These are phyloP conservation scores for Cordia subcordata DNA, from an alignment of 257 asterid genomes.

Conservation along the genomic window DNA sequence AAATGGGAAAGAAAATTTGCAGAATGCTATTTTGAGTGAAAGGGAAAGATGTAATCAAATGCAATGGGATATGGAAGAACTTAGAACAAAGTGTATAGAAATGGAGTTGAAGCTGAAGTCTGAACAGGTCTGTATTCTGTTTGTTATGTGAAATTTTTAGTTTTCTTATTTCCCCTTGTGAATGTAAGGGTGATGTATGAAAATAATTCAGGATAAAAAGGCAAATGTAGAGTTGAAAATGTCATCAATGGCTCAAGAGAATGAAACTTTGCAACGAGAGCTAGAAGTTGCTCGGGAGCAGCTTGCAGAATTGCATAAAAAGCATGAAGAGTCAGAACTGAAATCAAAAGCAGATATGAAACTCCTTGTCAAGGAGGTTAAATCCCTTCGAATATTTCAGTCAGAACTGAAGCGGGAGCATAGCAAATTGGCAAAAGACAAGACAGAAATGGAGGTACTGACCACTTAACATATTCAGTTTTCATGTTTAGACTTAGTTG, in stretches of 20 bases:
- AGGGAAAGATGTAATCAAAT: constrained; percentile 50
- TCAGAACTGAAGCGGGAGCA: constrained; percentile 51
- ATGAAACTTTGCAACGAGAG: constrained; percentile 39
- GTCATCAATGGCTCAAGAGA: constrained; percentile 31
- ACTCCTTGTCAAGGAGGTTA: constrained; percentile 57
- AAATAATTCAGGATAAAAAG: constrained; percentile 38
- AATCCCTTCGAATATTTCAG: constrained; percentile 55
- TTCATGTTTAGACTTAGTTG: background rate
- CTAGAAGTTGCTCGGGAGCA: constrained; percentile 46
- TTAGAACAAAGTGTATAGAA: constrained; percentile 46
- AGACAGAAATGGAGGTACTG: constrained; percentile 40
- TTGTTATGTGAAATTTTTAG: constrained; percentile 9
- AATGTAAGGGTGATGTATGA: constrained; percentile 9
- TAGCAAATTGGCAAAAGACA: constrained; percentile 41
- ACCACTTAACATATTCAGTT: background rate
- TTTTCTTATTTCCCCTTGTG: background rate
- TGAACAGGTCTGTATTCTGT: constrained; percentile 43
- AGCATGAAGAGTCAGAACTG: constrained; percentile 35
- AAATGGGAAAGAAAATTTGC: constrained; percentile 49
- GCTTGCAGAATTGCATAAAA: constrained; percentile 40
- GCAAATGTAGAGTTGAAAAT: constrained; percentile 31
- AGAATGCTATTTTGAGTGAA: constrained; percentile 46
- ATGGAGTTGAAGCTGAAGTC: constrained; percentile 44
- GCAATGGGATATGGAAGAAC: constrained; percentile 75
- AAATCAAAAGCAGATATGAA: constrained; percentile 48